Percentiles rank a stretch among this genome's conserved stretches.
phyloP scores from a whole-genome alignment of 768 basidiomycete species.

The Tricholoma matsutake region DNA sequence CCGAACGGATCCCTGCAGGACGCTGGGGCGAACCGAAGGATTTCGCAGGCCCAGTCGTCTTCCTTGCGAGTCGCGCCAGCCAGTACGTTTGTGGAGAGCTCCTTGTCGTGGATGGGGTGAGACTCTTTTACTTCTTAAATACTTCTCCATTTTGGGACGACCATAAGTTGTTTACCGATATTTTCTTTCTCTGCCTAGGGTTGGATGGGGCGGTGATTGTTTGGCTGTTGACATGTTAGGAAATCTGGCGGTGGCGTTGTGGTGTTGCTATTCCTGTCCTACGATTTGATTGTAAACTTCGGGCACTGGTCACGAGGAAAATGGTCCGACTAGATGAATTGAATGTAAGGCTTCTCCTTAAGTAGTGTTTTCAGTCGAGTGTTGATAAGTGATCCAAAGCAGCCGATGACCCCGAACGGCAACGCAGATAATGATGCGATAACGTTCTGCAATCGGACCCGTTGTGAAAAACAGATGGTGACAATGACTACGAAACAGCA shows the following conservation, averaged over 20 bases:
- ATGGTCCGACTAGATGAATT: neutral
- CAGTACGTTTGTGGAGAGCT: slow-evolving; percentile 74
- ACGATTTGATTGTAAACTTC: neutral
- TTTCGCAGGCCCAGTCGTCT: slow-evolving; percentile 72
- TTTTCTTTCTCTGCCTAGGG: slow-evolving; percentile 37
- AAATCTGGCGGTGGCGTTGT: neutral
- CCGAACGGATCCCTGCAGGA: slow-evolving; percentile 69
- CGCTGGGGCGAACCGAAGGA: slow-evolving; percentile 72
- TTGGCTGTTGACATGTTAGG: neutral
- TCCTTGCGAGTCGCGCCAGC: slow-evolving; percentile 64
- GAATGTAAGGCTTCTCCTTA: neutral
- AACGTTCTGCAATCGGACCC: neutral
- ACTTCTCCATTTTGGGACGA: slow-evolving; percentile 12
- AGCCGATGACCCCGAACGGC: neutral
- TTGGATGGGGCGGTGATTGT: slow-evolving; percentile 56
- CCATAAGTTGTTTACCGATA: slow-evolving; percentile 15
- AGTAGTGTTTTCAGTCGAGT: neutral
- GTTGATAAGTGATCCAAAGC: neutral
- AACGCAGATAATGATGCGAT: neutral
- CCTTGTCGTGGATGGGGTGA: slow-evolving; percentile 67
- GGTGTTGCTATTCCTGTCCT: neutral
- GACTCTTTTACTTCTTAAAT: slow-evolving; percentile 15
- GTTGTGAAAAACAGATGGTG: neutral
- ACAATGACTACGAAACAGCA: neutral
- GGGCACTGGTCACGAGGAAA: neutral